Conservation (phyloP, 2,329 filamentous ascomycete genomes). For the Myriosclerotinia scirpicola region DNA sequence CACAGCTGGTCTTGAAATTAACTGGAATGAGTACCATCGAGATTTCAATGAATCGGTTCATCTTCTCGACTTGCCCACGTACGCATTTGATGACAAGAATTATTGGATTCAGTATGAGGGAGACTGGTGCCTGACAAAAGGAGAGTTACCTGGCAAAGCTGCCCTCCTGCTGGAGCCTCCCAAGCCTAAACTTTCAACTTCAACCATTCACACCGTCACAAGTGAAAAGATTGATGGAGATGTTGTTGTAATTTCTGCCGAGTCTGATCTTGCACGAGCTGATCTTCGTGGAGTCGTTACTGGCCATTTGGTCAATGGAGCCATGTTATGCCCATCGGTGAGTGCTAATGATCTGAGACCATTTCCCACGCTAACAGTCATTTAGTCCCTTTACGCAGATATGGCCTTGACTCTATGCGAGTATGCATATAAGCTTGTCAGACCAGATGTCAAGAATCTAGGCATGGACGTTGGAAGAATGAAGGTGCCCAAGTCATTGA, state of each 20-base stretch:
- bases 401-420: conserved; percentile 58
- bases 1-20: conserved; percentile 59
- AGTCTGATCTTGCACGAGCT: conserved; percentile 53
- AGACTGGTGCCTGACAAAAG: conserved; percentile 68
- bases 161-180: conserved; percentile 58
- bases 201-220: conserved; percentile 44
- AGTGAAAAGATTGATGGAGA: conserved; percentile 52
- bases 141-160: conserved; percentile 43
- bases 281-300: conserved; percentile 45
- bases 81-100: conserved; percentile 68
- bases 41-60: conserved; percentile 58
- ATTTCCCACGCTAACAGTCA: conserved; percentile 30
- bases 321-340: conserved; percentile 47
- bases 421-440: conserved; percentile 51
- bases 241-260: conserved; percentile 51
- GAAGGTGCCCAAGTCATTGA: conserved; percentile 69
- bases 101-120: conserved; percentile 65
- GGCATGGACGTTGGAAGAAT: conserved; percentile 60
- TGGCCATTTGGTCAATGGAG: conserved; percentile 59
- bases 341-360: conserved; percentile 6
- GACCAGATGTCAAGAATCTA: conserved; percentile 43
- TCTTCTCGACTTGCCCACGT: conserved; percentile 65
- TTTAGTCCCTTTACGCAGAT: conserved; percentile 54
- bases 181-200: conserved; percentile 49
- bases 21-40: conserved; percentile 70